Conservation (phyloP, 176 grass and related monocot species). For the Juncus inflexus region DNA sequence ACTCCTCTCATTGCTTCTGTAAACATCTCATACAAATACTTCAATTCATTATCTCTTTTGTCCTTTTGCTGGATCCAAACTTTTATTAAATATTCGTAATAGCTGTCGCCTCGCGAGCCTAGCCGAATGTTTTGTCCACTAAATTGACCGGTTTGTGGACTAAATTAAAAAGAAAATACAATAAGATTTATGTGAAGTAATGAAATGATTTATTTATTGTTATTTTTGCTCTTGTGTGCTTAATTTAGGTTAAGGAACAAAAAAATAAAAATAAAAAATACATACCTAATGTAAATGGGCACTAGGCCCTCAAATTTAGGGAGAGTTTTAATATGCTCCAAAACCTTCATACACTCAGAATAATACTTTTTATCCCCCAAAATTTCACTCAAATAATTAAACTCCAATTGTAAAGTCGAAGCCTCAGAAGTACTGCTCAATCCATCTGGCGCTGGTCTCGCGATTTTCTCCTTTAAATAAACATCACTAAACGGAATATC, state of each 20-base stretch:
- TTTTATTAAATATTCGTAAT: constrained; percentile 97
- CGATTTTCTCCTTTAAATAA: constrained; percentile 65
- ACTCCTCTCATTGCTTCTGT: constrained; percentile 90
- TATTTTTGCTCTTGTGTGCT: neutral
- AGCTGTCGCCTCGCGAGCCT: constrained; percentile 97
- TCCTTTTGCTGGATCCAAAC: constrained; percentile 84
- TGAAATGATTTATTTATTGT: neutral
- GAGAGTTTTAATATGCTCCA: constrained; percentile 80
- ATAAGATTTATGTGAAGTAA: neutral
- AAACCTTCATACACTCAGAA: constrained; percentile 76
- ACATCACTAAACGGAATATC: constrained; percentile 95
- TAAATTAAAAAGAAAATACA: constrained; percentile 29
- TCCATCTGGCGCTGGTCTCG: constrained; percentile 77
- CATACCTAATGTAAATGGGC: constrained; percentile 94
- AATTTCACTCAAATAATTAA: constrained; percentile 90
- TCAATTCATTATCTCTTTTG: constrained; percentile 46
- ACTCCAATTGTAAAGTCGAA: constrained; percentile 88
- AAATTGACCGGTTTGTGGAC: constrained; percentile 83
- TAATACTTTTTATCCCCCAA: constrained; percentile 86
- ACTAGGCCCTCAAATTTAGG: constrained; percentile 89
- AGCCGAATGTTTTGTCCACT: constrained; percentile 89
- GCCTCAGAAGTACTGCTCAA: constrained; percentile 95
- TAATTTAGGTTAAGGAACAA: neutral
- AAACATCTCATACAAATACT: constrained; percentile 92
- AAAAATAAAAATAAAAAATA: constrained; percentile 7